Base-by-base conservation (phyloP, 2,329 filamentous ascomycete genomes). In the Byssochlamys sp. region DNA sequence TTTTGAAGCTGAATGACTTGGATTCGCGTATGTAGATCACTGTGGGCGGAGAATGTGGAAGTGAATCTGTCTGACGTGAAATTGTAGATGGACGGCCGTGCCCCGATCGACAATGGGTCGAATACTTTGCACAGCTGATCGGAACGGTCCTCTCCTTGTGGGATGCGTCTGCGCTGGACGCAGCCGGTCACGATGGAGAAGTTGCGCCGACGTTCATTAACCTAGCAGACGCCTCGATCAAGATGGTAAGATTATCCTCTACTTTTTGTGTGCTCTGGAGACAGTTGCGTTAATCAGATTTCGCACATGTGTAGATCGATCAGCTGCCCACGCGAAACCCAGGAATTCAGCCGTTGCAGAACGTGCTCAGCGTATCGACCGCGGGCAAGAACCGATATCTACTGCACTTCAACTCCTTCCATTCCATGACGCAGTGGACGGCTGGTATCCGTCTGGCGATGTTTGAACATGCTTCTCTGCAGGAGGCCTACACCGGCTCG, bases 401-500 rank as follows among this genome's bases (percentile, higher is more conserved):
- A 1, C 81, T 99, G 39, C 94, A 97, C 73, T 99, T 99, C 77
- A 96, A 95, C 72, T 96, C 92, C 0, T 85, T 92, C 63, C 89
- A 95, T 69, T 95, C 92, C 0, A 79, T 99, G 56, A 87, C 91
- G 2, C 91, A 97, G 74, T 99, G 94, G 94, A 96, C 94, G 1
- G 88, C 94, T 14, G 90, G 88, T 51, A 97, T 99, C 64, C 86
- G 94, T 52, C 83, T 99, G 25, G 84, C 92, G 66, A 95, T 97
- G 83, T 97, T 87, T 71, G 94, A 99, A 76, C 89, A 97, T 68
- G 86, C 91, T 1, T 90, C 90, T 0, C 78, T 99, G 33, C 92
- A 97, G 70, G 94, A 99, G 75, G 91, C 94, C 0, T 99, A 99
- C 71, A 99, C 94, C 0, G 94, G 94, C 5, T 92, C 92, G 24